Base-by-base conservation (phyloP, 2,329 filamentous ascomycete genomes). In the Chrysosphaeria jannelii region DNA sequence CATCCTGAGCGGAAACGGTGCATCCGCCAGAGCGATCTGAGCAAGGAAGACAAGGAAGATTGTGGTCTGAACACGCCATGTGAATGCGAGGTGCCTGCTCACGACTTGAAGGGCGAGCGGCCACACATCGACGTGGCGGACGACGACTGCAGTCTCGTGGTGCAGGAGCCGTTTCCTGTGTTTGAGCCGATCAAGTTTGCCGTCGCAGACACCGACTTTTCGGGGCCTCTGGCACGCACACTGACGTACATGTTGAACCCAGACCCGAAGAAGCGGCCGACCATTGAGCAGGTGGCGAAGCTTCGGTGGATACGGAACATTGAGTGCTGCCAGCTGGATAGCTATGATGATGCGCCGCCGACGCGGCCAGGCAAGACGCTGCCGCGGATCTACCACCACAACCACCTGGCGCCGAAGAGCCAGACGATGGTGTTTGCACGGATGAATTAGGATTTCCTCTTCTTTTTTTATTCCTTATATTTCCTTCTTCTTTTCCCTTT, bases 241-340 rank as follows among this genome's bases (percentile, higher is more conserved):
- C 44, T 89, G 8, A 46, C 85, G 23, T 64, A 60, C 38, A 88
- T 90, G 76, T 53, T 89, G 15, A 65, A 89, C 39, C 75, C 76
- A 0, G 49, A 78, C 32, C 74, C 78, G 0, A 42, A 46, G 6
- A 62, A 62, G 38, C 68, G 78, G 20, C 62, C 69, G 33, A 58
- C 53, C 14, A 71, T 85, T 23, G 44, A 53, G 5, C 59, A 74
- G 2, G 62, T 74, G 1, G 45, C 76, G 25, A 61, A 55, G 30
- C 61, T 71, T 34, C 51, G 65, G n/a, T 76, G 64, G 54, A 47
- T 85, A 35, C 68, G 60, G 45, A 57, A 53, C 24, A 58, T 78
- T 19, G 70, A 79, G 34, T 85, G 75, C 44, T 88, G 75, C 39
- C 66, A 74, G 34, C 44, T 63, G 4, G 71, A 79, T 34, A 57